Conservation (phyloP, 2,329 filamentous ascomycete species). For the Colletotrichum tamarilloi region DNA sequence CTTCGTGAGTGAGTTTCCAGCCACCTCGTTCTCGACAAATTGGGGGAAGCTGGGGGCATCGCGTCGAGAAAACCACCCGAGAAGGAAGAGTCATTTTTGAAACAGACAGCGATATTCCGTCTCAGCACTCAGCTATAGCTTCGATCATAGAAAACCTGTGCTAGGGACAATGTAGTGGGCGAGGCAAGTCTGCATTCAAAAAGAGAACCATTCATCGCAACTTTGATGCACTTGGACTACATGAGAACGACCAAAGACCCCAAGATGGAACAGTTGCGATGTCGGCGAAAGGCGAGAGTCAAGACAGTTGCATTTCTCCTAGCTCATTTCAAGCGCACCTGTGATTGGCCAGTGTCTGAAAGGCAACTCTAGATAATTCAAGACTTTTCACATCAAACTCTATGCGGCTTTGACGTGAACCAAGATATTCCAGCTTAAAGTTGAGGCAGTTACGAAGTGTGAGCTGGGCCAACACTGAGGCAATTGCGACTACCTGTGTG, state of each 20-base stretch:
- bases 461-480: background rate
- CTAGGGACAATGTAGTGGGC: background rate
- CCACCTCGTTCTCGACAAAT: background rate
- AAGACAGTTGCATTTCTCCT: background rate
- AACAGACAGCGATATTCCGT: background rate
- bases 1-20: background rate
- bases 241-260: background rate
- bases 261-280: slow-evolving; percentile 13
- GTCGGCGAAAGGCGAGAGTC: slow-evolving; percentile 17
- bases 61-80: background rate
- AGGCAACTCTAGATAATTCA: background rate
- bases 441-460: background rate
- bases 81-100: background rate
- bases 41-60: background rate
- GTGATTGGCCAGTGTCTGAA: slow-evolving; percentile 9
- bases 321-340: slow-evolving; percentile 6
- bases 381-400: background rate
- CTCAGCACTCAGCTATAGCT: background rate
- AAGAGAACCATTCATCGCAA: background rate
- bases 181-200: background rate
- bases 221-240: background rate
- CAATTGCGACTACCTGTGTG: background rate
- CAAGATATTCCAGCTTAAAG: background rate
- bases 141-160: background rate
- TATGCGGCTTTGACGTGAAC: slow-evolving; percentile 3